phyloP scores from a whole-genome alignment of 108 stramenopile genomes.

The Skeletonema costatum region DNA sequence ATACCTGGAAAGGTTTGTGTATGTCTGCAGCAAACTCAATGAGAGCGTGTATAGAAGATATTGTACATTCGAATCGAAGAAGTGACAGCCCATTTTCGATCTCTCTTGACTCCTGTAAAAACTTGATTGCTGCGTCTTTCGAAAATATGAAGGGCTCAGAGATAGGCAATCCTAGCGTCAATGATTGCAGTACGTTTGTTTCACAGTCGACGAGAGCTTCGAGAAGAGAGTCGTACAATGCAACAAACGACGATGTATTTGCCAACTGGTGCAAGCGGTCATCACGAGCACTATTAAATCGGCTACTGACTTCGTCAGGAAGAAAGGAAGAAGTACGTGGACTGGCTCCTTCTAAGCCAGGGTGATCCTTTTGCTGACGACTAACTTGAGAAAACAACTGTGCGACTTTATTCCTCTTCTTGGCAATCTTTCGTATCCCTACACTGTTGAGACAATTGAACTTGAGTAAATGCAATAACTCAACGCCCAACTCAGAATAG shows the following conservation, averaged over 20 bases:
- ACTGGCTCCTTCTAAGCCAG: constrained; percentile 3
- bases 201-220: constrained; percentile 46
- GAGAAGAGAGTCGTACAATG: constrained; percentile 58
- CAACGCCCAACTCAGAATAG: constrained; percentile 76
- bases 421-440: constrained; percentile 70
- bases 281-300: constrained; percentile 22
- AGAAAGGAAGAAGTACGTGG: constrained; percentile 24
- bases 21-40: constrained; percentile 46
- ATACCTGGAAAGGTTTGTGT: constrained; percentile 57
- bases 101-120: constrained; percentile 21
- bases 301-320: constrained; percentile 23
- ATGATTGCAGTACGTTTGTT: constrained; percentile 2
- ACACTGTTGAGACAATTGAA: constrained; percentile 83
- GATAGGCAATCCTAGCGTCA: neutral
- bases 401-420: constrained; percentile 66
- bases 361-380: neutral
- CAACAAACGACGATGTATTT: constrained; percentile 50
- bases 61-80: constrained; percentile 56
- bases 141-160: constrained; percentile 14
- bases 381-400: constrained; percentile 3
- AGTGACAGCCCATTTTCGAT: constrained; percentile 18
- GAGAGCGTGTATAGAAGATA: constrained; percentile 47
- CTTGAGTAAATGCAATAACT: constrained; percentile 80
- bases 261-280: constrained; percentile 53
- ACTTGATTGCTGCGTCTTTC: constrained; percentile 21